A percentile compares a stretch with the other conserved stretches of the same genome.
Conservation (phyloP, 2,329 filamentous ascomycete genomes). For the Cylindrodendrum hubeiense region DNA sequence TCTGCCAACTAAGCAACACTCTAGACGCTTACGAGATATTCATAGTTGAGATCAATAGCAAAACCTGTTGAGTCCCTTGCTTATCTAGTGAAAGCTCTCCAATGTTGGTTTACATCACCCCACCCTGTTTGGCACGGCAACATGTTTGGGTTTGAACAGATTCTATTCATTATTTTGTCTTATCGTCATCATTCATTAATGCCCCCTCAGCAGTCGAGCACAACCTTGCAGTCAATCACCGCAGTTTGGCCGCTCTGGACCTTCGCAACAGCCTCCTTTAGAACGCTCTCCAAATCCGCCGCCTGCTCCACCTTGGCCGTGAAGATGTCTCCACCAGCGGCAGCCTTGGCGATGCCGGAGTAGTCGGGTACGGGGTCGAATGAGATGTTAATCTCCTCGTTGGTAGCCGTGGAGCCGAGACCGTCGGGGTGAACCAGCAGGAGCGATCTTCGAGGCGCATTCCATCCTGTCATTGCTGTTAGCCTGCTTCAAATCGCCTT, state of each 20-base stretch:
- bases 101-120: neutral
- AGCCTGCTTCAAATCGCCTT: constrained; percentile 1
- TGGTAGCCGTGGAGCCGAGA: constrained; percentile 65
- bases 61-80: neutral
- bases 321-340: constrained; percentile 66
- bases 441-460: constrained; percentile 68
- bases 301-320: constrained; percentile 61
- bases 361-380: constrained; percentile 71
- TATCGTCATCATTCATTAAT: constrained; percentile 27
- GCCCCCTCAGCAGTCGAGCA: constrained; percentile 53
- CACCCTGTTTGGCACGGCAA: neutral
- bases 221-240: constrained; percentile 67
- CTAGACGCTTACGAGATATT: no score
- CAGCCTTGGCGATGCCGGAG: constrained; percentile 70
- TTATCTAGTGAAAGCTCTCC: no score
- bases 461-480: constrained; percentile 60
- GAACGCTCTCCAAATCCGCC: constrained; percentile 59
- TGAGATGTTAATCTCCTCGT: constrained; percentile 73
- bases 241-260: constrained; percentile 65
- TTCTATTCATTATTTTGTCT: constrained; percentile 19
- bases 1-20: no score
- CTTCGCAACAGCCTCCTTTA: constrained; percentile 63
- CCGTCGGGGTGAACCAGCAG: constrained; percentile 71
- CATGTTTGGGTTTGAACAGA: neutral
- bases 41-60: no score